Base-by-base conservation (phyloP, 305 asterid species). In the Fraxinus xanthoxyloides region DNA sequence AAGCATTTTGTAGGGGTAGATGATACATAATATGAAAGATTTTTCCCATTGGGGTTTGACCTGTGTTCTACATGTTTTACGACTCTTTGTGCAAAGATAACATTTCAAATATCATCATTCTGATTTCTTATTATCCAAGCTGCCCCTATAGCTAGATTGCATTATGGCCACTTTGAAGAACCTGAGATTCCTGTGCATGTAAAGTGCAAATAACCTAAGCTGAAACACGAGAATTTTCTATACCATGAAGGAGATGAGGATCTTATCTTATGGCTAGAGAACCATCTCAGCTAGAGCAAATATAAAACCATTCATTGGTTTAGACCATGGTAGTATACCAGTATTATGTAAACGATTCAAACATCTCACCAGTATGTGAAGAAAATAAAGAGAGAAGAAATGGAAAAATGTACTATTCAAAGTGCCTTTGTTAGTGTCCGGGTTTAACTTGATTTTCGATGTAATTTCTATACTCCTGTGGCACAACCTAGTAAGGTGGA, bases 1-100 rank as follows among this genome's bases (percentile, higher is more conserved):
- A 84, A 84, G 74, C 74, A 67, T 67, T 28, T 67, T 24, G 36
- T 67, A 12, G 72, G 32, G 4, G 34, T 63, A 10, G 6, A 63
- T 24, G 19, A 65, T 67, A 12, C 9, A 67, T 28, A 28, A 61
- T 13, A 67, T 10, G 3, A 26, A 67, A 69, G 4, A 15, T 7
- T 4, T 24, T 13, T 69, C 38, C 40, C 24, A 0, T 5, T 69
- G 7, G 75, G 23, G 4, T 4, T 69, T 69, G 72, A 24, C 72
- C 36, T 31, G 36, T 38, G 3, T 69, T 67, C 75, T 28, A 30
- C 75, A 69, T 30, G 75, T 30, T 30, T 30, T 30, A 30, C 75
- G n/a, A 80, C 72, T 51, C 77, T 30, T 69, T 32, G 15, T 67
- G 36, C 26, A 36, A 46, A 31, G 43, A 73, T 9, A 80, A 40